Evolutionary conservation across 2,329 filamentous ascomycete genomes (phyloP).

Genomic region (Geosmithia flava): DNA sequence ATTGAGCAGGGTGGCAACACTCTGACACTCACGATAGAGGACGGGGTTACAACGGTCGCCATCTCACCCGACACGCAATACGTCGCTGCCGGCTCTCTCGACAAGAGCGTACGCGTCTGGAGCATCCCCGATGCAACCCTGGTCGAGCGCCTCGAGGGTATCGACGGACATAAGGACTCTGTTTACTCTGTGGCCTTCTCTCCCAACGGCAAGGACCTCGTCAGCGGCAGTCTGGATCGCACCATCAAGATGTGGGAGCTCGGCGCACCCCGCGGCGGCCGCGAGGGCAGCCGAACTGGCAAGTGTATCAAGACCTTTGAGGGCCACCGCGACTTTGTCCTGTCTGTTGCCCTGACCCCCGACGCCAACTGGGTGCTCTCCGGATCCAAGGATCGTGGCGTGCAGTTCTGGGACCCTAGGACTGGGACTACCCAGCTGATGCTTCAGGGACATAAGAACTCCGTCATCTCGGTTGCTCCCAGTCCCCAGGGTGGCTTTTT

Average conservation of each 20-base stretch:
- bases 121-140: constrained; percentile 78
- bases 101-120: constrained; percentile 98
- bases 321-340: constrained; percentile 94
- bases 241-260: constrained; percentile 99
- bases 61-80: constrained; percentile 93
- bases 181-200: constrained; percentile 96
- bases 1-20: constrained; percentile 75
- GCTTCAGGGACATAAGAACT: constrained; percentile 98
- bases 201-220: constrained; percentile 82
- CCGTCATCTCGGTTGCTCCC: constrained; percentile 92
- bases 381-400: constrained; percentile 91
- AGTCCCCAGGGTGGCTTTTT: constrained; percentile 82
- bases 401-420: constrained; percentile 96
- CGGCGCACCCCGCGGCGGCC: constrained; percentile 54
- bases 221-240: constrained; percentile 91
- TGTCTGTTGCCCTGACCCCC: constrained; percentile 88
- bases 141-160: constrained; percentile 82
- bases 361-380: constrained; percentile 94
- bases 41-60: constrained; percentile 93
- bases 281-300: constrained; percentile 48
- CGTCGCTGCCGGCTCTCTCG: constrained; percentile 86
- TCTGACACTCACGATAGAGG: constrained; percentile 81
- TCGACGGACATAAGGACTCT: constrained; percentile 90
- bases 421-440: constrained; percentile 93
- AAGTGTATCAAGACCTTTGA: constrained; percentile 96